Percentiles rank a stretch among this genome's conserved stretches.
These are phyloP conservation scores for Candida dajiaensis DNA, from an alignment of 805 yeast genomes.

Conservation along the genomic window DNA sequence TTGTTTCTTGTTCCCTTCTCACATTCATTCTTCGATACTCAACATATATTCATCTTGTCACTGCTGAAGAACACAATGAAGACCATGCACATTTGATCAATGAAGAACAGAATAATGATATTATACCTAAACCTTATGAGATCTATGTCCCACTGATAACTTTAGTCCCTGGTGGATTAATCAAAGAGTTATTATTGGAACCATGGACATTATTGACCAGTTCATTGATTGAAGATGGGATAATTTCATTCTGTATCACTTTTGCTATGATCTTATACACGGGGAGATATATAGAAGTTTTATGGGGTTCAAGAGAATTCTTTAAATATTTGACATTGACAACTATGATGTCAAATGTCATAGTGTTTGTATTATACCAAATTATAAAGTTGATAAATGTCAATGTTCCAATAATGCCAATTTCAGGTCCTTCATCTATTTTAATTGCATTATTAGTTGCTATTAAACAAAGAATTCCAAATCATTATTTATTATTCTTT, in stretches of 20 bases:
- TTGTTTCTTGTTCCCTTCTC: slow-evolving; percentile 21
- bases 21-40: slow-evolving; percentile 28
- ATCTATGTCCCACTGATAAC: slow-evolving; percentile 45
- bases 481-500: slow-evolving; percentile 44
- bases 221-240: slow-evolving; percentile 39
- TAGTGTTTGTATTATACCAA: slow-evolving; percentile 22
- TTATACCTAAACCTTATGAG: slow-evolving; percentile 37
- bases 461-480: slow-evolving; percentile 48
- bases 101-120: slow-evolving; percentile 2
- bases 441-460: slow-evolving; percentile 47
- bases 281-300: slow-evolving; percentile 47
- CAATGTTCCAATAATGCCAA: slow-evolving; percentile 9
- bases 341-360: slow-evolving; percentile 30
- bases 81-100: slow-evolving; percentile 19
- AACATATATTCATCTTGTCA: slow-evolving; percentile 22
- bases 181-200: slow-evolving; percentile 31
- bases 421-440: slow-evolving; percentile 14
- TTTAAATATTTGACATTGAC: slow-evolving; percentile 34
- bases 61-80: slow-evolving; percentile 18
- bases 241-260: slow-evolving; percentile 33
- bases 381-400: background rate
- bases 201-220: slow-evolving; percentile 49
- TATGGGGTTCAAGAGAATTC: slow-evolving; percentile 48
- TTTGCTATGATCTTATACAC: slow-evolving; percentile 38
- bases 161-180: slow-evolving; percentile 34